Evolutionary conservation across 306 rosid genomes (phyloP).

Genomic region (Cicer judaicum): DNA sequence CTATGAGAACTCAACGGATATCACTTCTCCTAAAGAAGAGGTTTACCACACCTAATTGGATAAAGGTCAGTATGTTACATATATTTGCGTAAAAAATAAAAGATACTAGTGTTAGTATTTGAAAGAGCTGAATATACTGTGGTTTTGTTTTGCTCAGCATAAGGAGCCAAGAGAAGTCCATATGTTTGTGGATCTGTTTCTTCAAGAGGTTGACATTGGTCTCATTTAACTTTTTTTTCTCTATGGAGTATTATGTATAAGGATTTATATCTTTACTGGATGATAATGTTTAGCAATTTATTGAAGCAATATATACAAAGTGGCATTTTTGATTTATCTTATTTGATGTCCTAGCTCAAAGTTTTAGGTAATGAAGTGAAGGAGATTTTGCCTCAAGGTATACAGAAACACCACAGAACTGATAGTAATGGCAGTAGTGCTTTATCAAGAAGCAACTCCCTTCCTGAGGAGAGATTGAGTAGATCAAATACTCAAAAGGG

Average conservation of each 20-base stretch:
- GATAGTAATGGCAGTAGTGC: slow-evolving; percentile 82
- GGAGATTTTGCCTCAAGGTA: slow-evolving; percentile 80
- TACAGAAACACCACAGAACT: slow-evolving; percentile 66
- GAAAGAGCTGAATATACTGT: slow-evolving; percentile 33
- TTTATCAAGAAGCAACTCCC: slow-evolving; percentile 86
- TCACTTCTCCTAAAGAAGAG: slow-evolving; percentile 81
- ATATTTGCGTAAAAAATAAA: slow-evolving; percentile 27
- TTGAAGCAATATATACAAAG: slow-evolving; percentile 6
- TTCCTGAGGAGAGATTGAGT: slow-evolving; percentile 69
- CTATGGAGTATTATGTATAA: background rate
- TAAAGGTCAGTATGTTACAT: slow-evolving; percentile 65
- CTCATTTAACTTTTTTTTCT: background rate
- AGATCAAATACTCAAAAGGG: slow-evolving; percentile 76
- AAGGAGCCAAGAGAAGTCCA: slow-evolving; percentile 98
- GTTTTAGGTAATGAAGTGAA: slow-evolving; percentile 68
- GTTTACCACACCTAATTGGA: slow-evolving; percentile 87
- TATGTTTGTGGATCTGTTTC: slow-evolving; percentile 91
- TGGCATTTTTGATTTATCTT: slow-evolving; percentile 34
- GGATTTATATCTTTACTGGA: background rate
- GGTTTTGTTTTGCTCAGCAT: slow-evolving; percentile 63
- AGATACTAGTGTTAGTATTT: slow-evolving; percentile 19
- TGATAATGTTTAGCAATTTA: slow-evolving; percentile 1
- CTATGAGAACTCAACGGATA: slow-evolving; percentile 75
- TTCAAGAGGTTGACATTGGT: slow-evolving; percentile 72
- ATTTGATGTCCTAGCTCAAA: slow-evolving; percentile 61